Conservation (phyloP, 495 filamentous ascomycete genomes). For the Eremomyces bilateralis region DNA sequence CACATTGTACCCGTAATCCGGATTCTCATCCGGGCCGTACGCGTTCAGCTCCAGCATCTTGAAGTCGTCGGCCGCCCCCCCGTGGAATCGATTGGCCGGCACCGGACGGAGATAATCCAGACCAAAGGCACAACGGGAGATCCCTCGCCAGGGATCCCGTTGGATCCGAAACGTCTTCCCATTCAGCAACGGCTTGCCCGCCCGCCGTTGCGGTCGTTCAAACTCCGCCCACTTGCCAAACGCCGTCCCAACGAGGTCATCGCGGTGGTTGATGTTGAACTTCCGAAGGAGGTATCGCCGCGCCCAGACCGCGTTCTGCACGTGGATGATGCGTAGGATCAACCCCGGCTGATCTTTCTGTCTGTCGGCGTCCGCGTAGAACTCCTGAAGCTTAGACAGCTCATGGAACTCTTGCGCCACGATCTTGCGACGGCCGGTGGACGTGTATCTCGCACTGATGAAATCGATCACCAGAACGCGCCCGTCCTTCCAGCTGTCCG, state of each 20-base stretch:
- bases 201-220: constrained; percentile 23
- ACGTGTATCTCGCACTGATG: constrained; percentile 7
- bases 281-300: constrained; percentile 27
- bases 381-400: constrained; percentile 19
- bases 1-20: constrained; percentile 22
- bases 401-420: constrained; percentile 26
- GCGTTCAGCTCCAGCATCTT: constrained; percentile 29
- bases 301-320: constrained; percentile 33
- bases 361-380: too few relatives aligned
- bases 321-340: constrained; percentile 31
- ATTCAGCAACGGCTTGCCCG: constrained; percentile 27
- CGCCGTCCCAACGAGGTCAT: constrained; percentile 25
- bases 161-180: constrained; percentile 28
- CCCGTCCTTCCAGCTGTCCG: constrained; percentile 14
- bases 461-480: constrained; percentile 18
- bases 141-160: constrained; percentile 30
- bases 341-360: too few relatives aligned
- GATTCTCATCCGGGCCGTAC: constrained; percentile 22
- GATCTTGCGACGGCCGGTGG: constrained; percentile 21
- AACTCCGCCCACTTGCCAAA: constrained; percentile 29
- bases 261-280: constrained; percentile 26
- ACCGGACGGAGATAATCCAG: constrained; percentile 27
- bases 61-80: constrained; percentile 5
- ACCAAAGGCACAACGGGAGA: constrained; percentile 27
- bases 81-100: background rate